Percentiles rank a stretch among this genome's conserved stretches.
These are phyloP conservation scores for Liriodendron chinense DNA, from an alignment of 164 flowering plant genomes.

Conservation along the genomic window DNA sequence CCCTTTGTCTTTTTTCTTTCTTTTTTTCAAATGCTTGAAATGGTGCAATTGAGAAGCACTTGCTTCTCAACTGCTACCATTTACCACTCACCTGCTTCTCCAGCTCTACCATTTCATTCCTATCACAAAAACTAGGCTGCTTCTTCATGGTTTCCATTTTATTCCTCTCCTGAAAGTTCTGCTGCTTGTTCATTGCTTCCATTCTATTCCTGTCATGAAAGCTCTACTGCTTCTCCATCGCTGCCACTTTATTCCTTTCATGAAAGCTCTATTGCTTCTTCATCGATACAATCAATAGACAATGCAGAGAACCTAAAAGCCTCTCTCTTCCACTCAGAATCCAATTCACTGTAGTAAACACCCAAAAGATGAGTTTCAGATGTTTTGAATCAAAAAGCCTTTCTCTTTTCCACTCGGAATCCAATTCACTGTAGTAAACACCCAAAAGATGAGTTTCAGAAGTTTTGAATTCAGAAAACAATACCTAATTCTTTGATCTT, in stretches of 20 bases:
- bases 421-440: neutral
- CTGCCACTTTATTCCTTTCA: neutral
- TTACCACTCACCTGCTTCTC: constrained; percentile 50
- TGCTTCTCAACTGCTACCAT: constrained; percentile 60
- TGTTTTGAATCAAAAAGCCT: neutral
- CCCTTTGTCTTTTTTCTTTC: too few species aligned
- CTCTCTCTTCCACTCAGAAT: neutral
- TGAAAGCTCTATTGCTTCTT: neutral
- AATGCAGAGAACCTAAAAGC: neutral
- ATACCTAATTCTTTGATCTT: neutral
- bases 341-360: neutral
- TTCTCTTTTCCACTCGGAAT: neutral
- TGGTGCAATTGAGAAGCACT: too few species aligned
- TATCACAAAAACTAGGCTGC: too few species aligned
- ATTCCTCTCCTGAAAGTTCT: constrained; percentile 30
- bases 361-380: neutral
- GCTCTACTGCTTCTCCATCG: constrained; percentile 44
- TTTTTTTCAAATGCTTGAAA: too few species aligned
- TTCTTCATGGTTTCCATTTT: neutral
- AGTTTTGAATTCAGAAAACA: neutral
- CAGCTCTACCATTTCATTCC: constrained; percentile 8
- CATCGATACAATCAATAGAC: neutral
- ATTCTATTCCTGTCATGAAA: constrained; percentile 44
- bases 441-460: neutral
- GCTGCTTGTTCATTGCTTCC: constrained; percentile 28